Base-by-base conservation (phyloP, 352 stramenopile genomes). In the Phytophthora hibernalis region DNA sequence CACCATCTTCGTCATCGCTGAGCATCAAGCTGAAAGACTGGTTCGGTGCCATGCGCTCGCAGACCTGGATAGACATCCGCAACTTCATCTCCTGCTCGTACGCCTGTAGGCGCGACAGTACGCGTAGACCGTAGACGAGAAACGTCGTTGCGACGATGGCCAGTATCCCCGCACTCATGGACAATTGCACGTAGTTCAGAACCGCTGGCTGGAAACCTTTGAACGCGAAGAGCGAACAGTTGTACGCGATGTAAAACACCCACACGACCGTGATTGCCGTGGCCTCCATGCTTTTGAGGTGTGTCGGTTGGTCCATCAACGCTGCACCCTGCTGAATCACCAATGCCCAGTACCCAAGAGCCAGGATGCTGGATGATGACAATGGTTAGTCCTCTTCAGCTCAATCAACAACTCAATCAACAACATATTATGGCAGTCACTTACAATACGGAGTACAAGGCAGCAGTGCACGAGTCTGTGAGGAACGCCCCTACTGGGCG, bases 371-470 rank as follows among this genome's bases (percentile, higher is more conserved):
- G 51, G 24, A n/a, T 6, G 24, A 11, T 30, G 26, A 42, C 16
- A 57, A 12, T 5, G 0, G 38, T 67, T 62, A 67, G 42, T 45
- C 6, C 31, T 12, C 47, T 28, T 30, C 15, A n/a, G n/a, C 8
- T 33, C 12, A 35, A 12, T n/a, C n/a, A n/a, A n/a, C n/a, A n/a
- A n/a, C n/a, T n/a, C 12, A 24, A 66, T 9, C 11, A 33, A 33
- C 28, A 12, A 9, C 28, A 33, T 13, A 12, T 33, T 0, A 12
- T 33, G 12, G 28, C 28, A 33, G 22, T 30, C 22, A 80, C 68
- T 63, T 74, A 78, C 65, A 62, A 79, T 16, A 79, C 67, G 1
- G 70, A 72, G 57, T 79, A 79, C 16, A 79, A 52, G 7, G 69
- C 61, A 22, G 70, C 70, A 0, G 73, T 76, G 53, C 73, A 81